phyloP scores from a whole-genome alignment of 1,284 basidiomycete genomes.

The Ganoderma multipileum region DNA sequence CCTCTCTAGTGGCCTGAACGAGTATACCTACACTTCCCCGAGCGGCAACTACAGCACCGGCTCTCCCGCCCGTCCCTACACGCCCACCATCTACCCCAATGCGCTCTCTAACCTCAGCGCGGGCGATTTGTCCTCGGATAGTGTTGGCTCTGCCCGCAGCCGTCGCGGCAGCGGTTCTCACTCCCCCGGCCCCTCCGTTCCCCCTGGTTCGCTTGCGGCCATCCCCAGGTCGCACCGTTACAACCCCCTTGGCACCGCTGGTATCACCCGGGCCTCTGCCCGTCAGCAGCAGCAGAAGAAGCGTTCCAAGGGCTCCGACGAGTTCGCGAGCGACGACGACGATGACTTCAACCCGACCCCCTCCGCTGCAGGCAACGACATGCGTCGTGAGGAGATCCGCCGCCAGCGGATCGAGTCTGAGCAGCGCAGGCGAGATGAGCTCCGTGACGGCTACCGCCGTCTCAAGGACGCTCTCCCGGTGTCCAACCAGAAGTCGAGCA shows the following conservation, averaged over 20 bases:
- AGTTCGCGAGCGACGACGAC: constrained; percentile 63
- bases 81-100: constrained; percentile 74
- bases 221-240: constrained; percentile 76
- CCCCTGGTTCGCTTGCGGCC: constrained; percentile 60
- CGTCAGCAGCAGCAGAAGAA: constrained; percentile 47
- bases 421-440: constrained; percentile 86
- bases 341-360: constrained; percentile 67
- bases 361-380: constrained; percentile 50
- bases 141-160: constrained; percentile 64
- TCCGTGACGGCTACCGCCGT: constrained; percentile 84
- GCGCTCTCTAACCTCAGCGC: constrained; percentile 72
- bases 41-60: constrained; percentile 54
- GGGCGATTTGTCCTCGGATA: constrained; percentile 75
- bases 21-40: constrained; percentile 68
- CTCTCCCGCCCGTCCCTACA: constrained; percentile 70
- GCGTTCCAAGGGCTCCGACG: constrained; percentile 65
- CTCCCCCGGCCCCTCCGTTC: constrained; percentile 67
- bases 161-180: constrained; percentile 71
- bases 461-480: constrained; percentile 86
- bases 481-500: constrained; percentile 89
- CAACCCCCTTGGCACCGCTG: constrained; percentile 70
- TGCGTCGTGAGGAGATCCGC: constrained; percentile 83
- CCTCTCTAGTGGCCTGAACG: constrained; percentile 60
- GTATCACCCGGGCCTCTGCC: constrained; percentile 44
- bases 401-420: constrained; percentile 87